phyloP scores from a whole-genome alignment of 2,329 filamentous ascomycete species.

The Amauroascus verrucosus region DNA sequence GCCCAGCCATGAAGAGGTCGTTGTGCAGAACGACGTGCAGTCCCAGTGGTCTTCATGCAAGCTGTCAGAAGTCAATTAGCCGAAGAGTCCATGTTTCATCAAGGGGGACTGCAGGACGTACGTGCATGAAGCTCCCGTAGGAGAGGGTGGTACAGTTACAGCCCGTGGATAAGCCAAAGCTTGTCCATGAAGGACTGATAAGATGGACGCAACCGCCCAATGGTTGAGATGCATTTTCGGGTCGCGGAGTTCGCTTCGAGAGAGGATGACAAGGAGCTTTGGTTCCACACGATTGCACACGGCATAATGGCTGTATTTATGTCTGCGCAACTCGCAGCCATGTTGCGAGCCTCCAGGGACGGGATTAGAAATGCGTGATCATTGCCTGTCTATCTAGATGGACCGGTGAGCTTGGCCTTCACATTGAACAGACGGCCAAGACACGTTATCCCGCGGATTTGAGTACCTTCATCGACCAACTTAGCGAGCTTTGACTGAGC shows the following conservation, averaged over 20 bases:
- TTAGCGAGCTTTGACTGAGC: neutral
- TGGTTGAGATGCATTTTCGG: neutral
- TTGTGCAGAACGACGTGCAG: slow-evolving; percentile 3
- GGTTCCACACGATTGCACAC: neutral
- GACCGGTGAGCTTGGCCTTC: neutral
- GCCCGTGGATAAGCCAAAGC: neutral
- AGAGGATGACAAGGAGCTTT: neutral
- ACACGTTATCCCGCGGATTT: slow-evolving; percentile 1
- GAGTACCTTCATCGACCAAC: slow-evolving; percentile 2
- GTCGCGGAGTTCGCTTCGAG: neutral
- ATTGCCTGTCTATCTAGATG: neutral
- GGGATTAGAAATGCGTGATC: neutral
- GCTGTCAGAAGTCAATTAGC: neutral
- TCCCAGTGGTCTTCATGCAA: slow-evolving; percentile 5
- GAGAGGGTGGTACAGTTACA: neutral
- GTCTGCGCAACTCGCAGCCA: neutral
- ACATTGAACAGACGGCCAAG: neutral
- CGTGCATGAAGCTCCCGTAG: slow-evolving; percentile 1
- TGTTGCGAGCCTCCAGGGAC: neutral
- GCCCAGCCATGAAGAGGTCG: neutral
- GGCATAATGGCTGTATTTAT: slow-evolving; percentile 4
- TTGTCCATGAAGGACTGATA: neutral
- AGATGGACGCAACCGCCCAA: neutral
- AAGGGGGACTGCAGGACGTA: neutral
- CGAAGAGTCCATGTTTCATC: neutral